These are phyloP conservation scores for sweet orange (Citrus sinensis) DNA, from an alignment of 345 rosid species.

Conservation along the genomic window DVS_A1.0 CM039164.1:26344001-26344500, in stretches of 20 bases:
- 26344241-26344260: conserved; percentile 89
- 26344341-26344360: conserved; percentile 64
- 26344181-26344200: no score
- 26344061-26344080: conserved; percentile 89
- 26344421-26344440: conserved; percentile 89
- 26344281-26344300: conserved; percentile 87
- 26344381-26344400: conserved; percentile 75
- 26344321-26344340: conserved; percentile 49
- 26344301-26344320: conserved; percentile 86
- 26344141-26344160: no score
- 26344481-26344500: conserved; percentile 92
- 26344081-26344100: conserved; percentile 43
- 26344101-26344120: background rate
- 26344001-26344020: conserved; percentile 78
- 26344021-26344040: conserved; percentile 74
- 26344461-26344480: conserved; percentile 79
- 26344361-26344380: conserved; percentile 41
- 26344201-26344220: conserved; percentile 48
- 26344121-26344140: background rate
- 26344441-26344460: conserved; percentile 68
- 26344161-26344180: no score
- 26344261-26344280: conserved; percentile 83
- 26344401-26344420: conserved; percentile 57
- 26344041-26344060: conserved; percentile 84
- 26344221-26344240: conserved; percentile 97